phyloP scores from a whole-genome alignment of 306 rosid genomes.

The Sphenostylis stenocarpa region DNA sequence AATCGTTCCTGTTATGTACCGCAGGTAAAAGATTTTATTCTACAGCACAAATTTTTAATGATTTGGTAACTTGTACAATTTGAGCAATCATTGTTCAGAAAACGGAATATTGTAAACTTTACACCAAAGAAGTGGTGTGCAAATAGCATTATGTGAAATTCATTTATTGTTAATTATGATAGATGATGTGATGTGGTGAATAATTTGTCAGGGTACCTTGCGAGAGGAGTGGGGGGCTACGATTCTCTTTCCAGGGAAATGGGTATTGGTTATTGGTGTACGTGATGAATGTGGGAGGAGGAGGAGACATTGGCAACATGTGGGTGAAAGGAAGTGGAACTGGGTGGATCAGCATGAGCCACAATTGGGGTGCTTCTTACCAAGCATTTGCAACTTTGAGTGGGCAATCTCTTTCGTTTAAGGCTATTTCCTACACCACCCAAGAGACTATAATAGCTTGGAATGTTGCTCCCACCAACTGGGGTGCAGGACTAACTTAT shows the following conservation, averaged over 20 bases:
- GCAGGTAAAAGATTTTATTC: slow-evolving; percentile 67
- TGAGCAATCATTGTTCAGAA: not conserved
- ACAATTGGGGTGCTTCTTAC: slow-evolving; percentile 97
- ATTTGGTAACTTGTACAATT: not conserved
- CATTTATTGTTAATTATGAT: not conserved
- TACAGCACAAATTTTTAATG: not conserved
- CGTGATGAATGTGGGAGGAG: slow-evolving; percentile 92
- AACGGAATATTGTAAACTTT: not conserved
- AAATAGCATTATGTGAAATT: not conserved
- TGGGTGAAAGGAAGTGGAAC: slow-evolving; percentile 81
- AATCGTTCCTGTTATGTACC: slow-evolving; percentile 71
- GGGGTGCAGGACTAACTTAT: slow-evolving; percentile 67
- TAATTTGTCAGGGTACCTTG: slow-evolving; percentile 66
- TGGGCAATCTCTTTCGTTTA: slow-evolving; percentile 80
- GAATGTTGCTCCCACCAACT: slow-evolving; percentile 72
- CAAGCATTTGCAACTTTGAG: slow-evolving; percentile 73
- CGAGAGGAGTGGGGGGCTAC: slow-evolving; percentile 50
- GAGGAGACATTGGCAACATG: slow-evolving; percentile 70
- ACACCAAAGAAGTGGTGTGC: not conserved
- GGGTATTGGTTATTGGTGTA: slow-evolving; percentile 88
- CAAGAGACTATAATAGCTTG: slow-evolving; percentile 56
- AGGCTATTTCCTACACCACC: slow-evolving; percentile 67
- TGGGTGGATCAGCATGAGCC: slow-evolving; percentile 83
- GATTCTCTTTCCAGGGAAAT: slow-evolving; percentile 82
- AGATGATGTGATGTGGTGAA: slow-evolving; percentile 3